These are phyloP conservation scores for Ceriops decandra DNA, from an alignment of 345 rosid genomes.

Conservation along the genomic window DNA sequence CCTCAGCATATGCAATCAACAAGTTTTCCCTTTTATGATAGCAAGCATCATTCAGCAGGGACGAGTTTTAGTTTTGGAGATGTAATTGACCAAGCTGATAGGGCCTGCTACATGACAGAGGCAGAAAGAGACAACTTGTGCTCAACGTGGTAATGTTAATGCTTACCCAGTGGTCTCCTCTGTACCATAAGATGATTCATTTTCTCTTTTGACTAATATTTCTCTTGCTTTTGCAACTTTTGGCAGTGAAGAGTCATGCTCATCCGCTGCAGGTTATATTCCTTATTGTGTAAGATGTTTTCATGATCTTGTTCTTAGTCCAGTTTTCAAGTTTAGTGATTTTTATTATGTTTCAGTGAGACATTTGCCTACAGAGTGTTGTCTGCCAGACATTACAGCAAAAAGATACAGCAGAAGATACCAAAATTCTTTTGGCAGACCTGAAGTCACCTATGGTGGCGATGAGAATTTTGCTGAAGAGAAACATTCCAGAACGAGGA, in stretches of 20 bases:
- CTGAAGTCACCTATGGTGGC: conserved; percentile 20
- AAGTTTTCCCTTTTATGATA: conserved; percentile 15
- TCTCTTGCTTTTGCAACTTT: conserved; percentile 18
- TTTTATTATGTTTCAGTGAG: conserved; percentile 36
- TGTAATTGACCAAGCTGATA: conserved; percentile 29
- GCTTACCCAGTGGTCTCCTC: conserved; percentile 2
- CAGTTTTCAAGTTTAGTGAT: background rate
- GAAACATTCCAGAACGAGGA: conserved; percentile 20
- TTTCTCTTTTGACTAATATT: conserved; percentile 19
- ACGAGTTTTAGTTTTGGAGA: conserved; percentile 23
- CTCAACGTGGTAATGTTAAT: conserved; percentile 48
- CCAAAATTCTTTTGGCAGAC: conserved; percentile 24
- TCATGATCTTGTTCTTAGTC: conserved; percentile 2
- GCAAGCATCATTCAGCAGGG: conserved; percentile 25
- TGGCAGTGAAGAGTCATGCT: conserved; percentile 86
- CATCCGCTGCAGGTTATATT: conserved; percentile 70
- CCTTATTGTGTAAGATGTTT: conserved; percentile 8
- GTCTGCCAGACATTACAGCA: conserved; percentile 25
- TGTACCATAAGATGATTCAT: background rate
- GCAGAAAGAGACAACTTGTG: conserved; percentile 49
- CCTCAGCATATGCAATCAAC: conserved; percentile 4
- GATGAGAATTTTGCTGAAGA: conserved; percentile 22
- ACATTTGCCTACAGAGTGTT: conserved; percentile 30
- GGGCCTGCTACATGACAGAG: conserved; percentile 37
- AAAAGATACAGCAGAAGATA: conserved; percentile 28